A percentile compares a stretch with the other conserved stretches of the same genome.
Evolutionary conservation across 2,329 filamentous ascomycete genomes (phyloP).

Genomic region (Pseudopyrenochaeta lycopersici): DNA sequence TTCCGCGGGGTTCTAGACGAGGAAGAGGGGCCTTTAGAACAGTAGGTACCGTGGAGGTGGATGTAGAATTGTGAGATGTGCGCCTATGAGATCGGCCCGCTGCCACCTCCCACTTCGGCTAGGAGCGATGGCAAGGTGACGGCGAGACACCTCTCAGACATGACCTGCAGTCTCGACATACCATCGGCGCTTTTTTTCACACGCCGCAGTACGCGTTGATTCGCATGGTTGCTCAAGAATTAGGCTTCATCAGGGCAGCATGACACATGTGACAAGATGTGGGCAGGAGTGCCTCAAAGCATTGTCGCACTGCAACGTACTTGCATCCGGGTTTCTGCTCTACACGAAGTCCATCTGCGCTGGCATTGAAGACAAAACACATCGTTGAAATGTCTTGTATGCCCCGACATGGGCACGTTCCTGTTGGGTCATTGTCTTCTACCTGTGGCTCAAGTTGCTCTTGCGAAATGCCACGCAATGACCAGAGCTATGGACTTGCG

Average conservation of each 20-base stretch:
- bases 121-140: constrained; percentile 4
- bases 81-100: constrained; percentile 8
- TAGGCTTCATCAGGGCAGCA: neutral
- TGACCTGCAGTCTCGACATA: constrained; percentile 11
- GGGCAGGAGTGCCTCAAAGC: constrained; percentile 5
- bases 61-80: constrained; percentile 25
- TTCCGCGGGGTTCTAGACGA: constrained; percentile 16
- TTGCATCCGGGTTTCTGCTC: constrained; percentile 6
- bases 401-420: too few relatives aligned
- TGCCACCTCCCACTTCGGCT: constrained; percentile 14
- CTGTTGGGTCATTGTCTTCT: too few relatives aligned
- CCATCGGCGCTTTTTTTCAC: neutral
- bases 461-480: too few relatives aligned
- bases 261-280: neutral
- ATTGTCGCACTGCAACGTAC: constrained; percentile 24
- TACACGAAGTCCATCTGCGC: neutral
- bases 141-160: constrained; percentile 4
- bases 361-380: neutral
- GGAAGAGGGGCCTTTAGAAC: constrained; percentile 10
- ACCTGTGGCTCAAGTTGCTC: too few relatives aligned
- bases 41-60: constrained; percentile 10
- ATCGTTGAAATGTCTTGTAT: neutral
- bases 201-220: neutral
- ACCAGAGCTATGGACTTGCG: too few relatives aligned
- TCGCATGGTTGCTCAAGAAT: too few relatives aligned